Base-by-base conservation (phyloP, 495 filamentous ascomycete species). In the Filosporella fistucella region DNA sequence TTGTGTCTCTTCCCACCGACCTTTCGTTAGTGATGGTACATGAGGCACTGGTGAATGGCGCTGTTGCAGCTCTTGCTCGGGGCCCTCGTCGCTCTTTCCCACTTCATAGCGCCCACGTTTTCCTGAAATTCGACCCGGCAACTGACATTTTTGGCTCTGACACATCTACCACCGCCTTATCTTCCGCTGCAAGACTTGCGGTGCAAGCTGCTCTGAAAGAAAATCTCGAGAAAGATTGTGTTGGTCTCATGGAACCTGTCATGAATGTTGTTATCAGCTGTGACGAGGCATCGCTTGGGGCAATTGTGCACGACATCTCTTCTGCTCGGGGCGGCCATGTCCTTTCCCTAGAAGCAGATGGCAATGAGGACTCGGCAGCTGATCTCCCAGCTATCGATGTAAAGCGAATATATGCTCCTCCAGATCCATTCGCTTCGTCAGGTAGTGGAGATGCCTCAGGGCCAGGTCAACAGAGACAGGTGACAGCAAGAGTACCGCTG, bases 291-390 rank as follows among this genome's bases (percentile, higher is more conserved):
- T 80, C 78, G 20, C 76, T 96, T 16, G 88, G 90, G 11, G 74
- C 78, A 2, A 88, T 99, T n/a, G 86, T 95, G 34, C 89, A 93
- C 50, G 94, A 99, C 58, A 76, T 99, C 32, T 84, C 79, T 13
- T 81, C 88, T 11, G 80, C 80, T 0, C 78, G 91, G 1, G 93
- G 94, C 37, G 94, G 91, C 0, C 84, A 85, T 44, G 85, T 97
- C 22, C 61, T 94, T 42, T 88, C 89, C 28, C 81, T 97, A 10
- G 82, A 84, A 42, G 82, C 85, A 42, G 76, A 49, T 39, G 30
- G 43, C 20, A 33, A 57, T 36, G 58, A 50, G 4, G 41, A 43
- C 9, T 24, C 24, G 4, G 32, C 48, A 4, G 20, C 26, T 10
- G 58, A 59, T 17, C 53, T 54, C 3, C 55, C 54, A 0, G 54